Evolutionary conservation across 139 green algal species (phyloP).

Genomic region (Helicosporidium sp.): DNA sequence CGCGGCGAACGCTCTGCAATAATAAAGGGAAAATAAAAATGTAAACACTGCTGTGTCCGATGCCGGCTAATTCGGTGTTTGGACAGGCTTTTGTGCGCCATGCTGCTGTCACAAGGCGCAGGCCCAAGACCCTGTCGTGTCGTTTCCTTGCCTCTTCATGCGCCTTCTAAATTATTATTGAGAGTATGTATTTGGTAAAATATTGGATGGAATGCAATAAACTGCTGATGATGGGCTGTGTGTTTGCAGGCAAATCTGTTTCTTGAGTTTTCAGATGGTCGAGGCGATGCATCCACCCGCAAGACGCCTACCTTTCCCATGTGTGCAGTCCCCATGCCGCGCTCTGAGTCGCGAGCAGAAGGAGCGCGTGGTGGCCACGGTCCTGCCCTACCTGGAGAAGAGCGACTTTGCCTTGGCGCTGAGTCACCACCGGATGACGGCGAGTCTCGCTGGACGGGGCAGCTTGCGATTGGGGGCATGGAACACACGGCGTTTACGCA

Average conservation of each 20-base stretch:
- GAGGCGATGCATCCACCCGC: neutral
- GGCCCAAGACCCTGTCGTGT: too few species aligned
- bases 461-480: neutral
- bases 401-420: conserved; percentile 63
- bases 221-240: too few species aligned
- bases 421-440: conserved; percentile 52
- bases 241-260: neutral
- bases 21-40: neutral
- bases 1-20: too few species aligned
- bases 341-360: conserved; percentile 61
- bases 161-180: too few species aligned
- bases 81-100: too few species aligned
- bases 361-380: conserved; percentile 38
- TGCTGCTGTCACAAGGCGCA: too few species aligned
- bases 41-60: neutral
- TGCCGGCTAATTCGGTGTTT: too few species aligned
- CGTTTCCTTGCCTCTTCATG: too few species aligned
- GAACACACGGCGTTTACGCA: neutral
- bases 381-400: conserved; percentile 44
- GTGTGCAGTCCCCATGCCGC: neutral
- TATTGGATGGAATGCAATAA: too few species aligned
- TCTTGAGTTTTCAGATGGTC: neutral
- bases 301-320: neutral
- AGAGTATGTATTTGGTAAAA: too few species aligned
- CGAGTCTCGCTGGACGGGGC: conserved; percentile 16